Conservation (phyloP, 805 yeast genomes). For the Metschnikowia corniflorae region DNA sequence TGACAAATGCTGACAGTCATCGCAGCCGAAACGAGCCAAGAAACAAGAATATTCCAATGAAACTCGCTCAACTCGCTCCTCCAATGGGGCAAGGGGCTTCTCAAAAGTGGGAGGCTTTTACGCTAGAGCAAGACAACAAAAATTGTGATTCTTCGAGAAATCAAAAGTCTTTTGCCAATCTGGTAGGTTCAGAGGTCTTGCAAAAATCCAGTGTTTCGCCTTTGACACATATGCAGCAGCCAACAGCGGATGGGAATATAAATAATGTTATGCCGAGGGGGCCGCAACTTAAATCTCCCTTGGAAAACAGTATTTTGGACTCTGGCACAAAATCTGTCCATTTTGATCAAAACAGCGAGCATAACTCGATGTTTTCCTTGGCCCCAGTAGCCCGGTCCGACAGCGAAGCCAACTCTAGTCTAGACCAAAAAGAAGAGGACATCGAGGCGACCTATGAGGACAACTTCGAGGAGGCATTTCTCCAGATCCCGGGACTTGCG, state of each 20-base stretch:
- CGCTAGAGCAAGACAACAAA: too few species aligned
- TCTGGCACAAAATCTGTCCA: too few species aligned
- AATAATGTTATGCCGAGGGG: too few species aligned
- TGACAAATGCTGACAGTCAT: not conserved
- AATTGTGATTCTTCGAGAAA: not conserved
- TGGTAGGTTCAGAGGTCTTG: not conserved
- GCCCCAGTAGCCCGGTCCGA: slow-evolving; percentile 15
- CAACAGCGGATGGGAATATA: too few species aligned
- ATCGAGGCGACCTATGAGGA: slow-evolving; percentile 5
- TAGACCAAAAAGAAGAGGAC: slow-evolving; percentile 12
- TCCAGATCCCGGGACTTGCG: slow-evolving; percentile 6
- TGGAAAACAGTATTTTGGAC: too few species aligned
- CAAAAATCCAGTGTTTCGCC: slow-evolving; percentile 12
- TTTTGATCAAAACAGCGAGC: not conserved
- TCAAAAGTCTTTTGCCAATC: not conserved
- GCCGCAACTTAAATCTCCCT: too few species aligned
- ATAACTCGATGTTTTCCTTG: slow-evolving; percentile 6
- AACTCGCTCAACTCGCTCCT: too few species aligned
- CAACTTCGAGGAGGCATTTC: slow-evolving; percentile 3
- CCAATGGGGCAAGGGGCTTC: too few species aligned
- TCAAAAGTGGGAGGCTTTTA: too few species aligned
- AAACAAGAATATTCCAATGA: slow-evolving; percentile 15
- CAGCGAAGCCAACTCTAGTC: slow-evolving; percentile 25
- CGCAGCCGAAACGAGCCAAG: not conserved
- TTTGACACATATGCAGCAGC: slow-evolving; percentile 9